Percentiles rank a stretch among this genome's conserved stretches.
phyloP scores from a whole-genome alignment of 2,329 filamentous ascomycete genomes.

The Pyrenophora tritici-repentis region DNA sequence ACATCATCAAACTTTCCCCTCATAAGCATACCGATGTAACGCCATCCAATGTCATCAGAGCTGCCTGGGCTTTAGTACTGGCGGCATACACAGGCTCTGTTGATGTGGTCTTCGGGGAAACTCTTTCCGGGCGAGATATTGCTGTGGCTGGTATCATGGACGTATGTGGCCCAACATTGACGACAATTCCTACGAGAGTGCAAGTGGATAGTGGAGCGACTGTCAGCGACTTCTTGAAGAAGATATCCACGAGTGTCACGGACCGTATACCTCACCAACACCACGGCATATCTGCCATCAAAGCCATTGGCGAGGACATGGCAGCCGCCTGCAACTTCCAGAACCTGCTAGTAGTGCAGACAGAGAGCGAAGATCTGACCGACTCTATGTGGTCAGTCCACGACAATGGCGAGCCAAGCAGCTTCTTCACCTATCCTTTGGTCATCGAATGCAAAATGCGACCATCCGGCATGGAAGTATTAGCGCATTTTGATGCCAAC shows the following conservation, averaged over 20 bases:
- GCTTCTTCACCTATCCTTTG: conserved; percentile 44
- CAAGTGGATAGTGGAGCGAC: conserved; percentile 30
- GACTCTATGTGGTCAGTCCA: conserved; percentile 37
- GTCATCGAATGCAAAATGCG: conserved; percentile 39
- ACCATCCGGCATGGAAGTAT: conserved; percentile 24
- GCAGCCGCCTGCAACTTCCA: conserved; percentile 62
- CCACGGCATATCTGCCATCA: conserved; percentile 46
- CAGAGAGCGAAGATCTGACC: conserved; percentile 27
- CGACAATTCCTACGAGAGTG: conserved; percentile 47
- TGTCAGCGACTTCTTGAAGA: conserved; percentile 31
- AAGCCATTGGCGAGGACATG: conserved; percentile 56
- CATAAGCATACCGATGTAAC: conserved; percentile 39
- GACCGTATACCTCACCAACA: conserved; percentile 47
- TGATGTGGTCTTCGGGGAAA: conserved; percentile 35
- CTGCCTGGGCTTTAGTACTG: conserved; percentile 36
- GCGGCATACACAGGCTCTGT: conserved; percentile 23
- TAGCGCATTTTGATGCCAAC: conserved; percentile 35
- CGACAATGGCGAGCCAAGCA: conserved; percentile 33
- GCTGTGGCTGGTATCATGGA: conserved; percentile 40
- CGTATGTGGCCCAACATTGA: conserved; percentile 46
- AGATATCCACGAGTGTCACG: conserved; percentile 25
- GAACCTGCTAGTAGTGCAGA: conserved; percentile 61
- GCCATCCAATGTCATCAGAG: conserved; percentile 25
- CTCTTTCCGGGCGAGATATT: conserved; percentile 44
- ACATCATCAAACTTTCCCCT: conserved; percentile 28